A percentile compares a stretch with the other conserved stretches of the same genome.
Conservation (phyloP, 2,329 filamentous ascomycete species). For the Microcyclosporella mali region DNA sequence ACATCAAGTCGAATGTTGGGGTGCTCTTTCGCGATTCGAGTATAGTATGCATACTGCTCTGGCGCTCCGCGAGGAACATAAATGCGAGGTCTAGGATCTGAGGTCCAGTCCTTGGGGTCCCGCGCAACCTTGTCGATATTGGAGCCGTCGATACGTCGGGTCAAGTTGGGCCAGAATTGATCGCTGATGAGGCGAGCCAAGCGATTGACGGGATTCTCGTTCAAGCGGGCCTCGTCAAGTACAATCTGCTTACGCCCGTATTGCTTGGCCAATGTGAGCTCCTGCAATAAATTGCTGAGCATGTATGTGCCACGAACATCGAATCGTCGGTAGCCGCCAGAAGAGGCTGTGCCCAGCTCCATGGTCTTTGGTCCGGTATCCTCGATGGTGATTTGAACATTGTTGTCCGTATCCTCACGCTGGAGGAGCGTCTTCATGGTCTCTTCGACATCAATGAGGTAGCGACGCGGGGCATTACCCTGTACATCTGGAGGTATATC, state of each 20-base stretch:
- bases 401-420: slow-evolving; percentile 87
- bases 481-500: slow-evolving; percentile 58
- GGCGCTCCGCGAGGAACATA: slow-evolving; percentile 82
- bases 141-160: slow-evolving; percentile 80
- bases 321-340: slow-evolving; percentile 78
- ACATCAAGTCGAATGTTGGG: slow-evolving; percentile 88
- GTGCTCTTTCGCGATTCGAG: slow-evolving; percentile 65
- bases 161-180: slow-evolving; percentile 89
- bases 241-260: slow-evolving; percentile 85
- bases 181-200: slow-evolving; percentile 79
- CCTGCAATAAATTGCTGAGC: slow-evolving; percentile 92
- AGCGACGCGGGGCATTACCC: slow-evolving; percentile 64
- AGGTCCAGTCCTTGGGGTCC: slow-evolving; percentile 94
- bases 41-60: slow-evolving; percentile 87
- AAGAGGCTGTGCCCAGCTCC: slow-evolving; percentile 75
- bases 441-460: slow-evolving; percentile 78
- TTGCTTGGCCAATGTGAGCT: slow-evolving; percentile 86
- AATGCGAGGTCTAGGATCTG: slow-evolving; percentile 80
- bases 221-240: slow-evolving; percentile 82
- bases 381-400: slow-evolving; percentile 97
- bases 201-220: slow-evolving; percentile 89
- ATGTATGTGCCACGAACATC: slow-evolving; percentile 95
- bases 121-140: slow-evolving; percentile 78
- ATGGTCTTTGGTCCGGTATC: slow-evolving; percentile 90
- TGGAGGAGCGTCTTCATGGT: slow-evolving; percentile 73